Evolutionary conservation across 257 asterid genomes (phyloP), one percentile per base, ranked within the genome.

Genomic region (Fraxinus anomala): DNA sequence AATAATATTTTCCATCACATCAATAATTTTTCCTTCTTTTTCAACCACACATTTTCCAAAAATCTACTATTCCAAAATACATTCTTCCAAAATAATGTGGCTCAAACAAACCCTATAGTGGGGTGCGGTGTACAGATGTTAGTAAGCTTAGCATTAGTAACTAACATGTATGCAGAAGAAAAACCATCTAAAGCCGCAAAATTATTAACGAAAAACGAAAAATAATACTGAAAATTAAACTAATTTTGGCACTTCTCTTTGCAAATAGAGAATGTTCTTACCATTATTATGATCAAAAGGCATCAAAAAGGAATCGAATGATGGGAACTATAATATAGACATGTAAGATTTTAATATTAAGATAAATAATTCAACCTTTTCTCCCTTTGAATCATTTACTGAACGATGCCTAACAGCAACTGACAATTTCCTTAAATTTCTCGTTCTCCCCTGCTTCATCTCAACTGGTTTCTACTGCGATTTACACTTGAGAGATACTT

Each of bases 401-500:
- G 49, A 76, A 76, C 66, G 26, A 76, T 33, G 68, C 68, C 21
- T 40, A 77, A 14, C 30, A 49, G 61, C 67, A 70, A 54, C 14
- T 33, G 59, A 56, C 68, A 49, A 72, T 65, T 66, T 75, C 72
- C 44, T 42, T 71, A 75, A 74, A 78, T 81, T 37, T 75, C 72
- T n/a, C 61, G 21, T 40, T 68, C 36, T 17, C 61, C 71, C 28
- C 23, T 67, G 21, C 47, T 23, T 71, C 70, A 71, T 30, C 67
- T 59, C 28, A 26, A 28, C 30, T 39, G 63, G 68, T 72, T 40
- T 34, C 78, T 47, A 54, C 68, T 44, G 51, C 44, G 49, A 30
- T 54, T 51, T 72, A 51, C 39, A 47, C 16, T 26, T 4, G 42
- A 49, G 19, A 70, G n/a, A 68, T 21, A 49, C 10, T 37, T 24